Evolutionary conservation across 2,329 filamentous ascomycete genomes (phyloP).

Genomic region (Westerdykella aurantiaca): DNA sequence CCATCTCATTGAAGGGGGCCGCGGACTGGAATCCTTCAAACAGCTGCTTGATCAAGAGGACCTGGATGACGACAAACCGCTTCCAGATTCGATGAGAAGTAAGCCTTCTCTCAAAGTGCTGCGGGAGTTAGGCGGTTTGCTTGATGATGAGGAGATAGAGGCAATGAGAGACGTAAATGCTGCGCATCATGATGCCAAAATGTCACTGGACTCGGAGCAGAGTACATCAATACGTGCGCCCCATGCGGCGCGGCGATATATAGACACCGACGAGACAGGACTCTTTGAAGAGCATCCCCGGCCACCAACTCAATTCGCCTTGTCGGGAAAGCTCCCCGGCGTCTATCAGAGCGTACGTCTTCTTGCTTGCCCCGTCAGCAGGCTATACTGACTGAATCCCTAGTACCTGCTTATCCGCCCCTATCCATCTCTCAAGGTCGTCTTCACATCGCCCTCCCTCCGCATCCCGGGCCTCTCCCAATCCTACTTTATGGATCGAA

Average conservation of each 20-base stretch:
- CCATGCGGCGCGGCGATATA: slow-evolving; percentile 27
- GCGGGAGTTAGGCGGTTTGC: slow-evolving; percentile 22
- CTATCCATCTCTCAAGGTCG: slow-evolving; percentile 42
- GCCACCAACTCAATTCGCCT: slow-evolving; percentile 31
- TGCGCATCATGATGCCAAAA: slow-evolving; percentile 48
- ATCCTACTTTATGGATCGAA: slow-evolving; percentile 40
- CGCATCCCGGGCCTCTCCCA: slow-evolving; percentile 43
- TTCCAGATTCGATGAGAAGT: slow-evolving; percentile 4
- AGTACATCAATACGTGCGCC: slow-evolving; percentile 46
- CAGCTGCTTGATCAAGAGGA: slow-evolving; percentile 37
- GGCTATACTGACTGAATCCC: background rate
- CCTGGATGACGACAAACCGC: background rate
- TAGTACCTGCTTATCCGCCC: slow-evolving; percentile 45
- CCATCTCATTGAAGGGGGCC: slow-evolving; percentile 59
- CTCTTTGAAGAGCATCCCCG: slow-evolving; percentile 12
- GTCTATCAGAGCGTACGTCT: slow-evolving; percentile 51
- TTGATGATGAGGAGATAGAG: slow-evolving; percentile 34
- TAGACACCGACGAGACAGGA: slow-evolving; percentile 35
- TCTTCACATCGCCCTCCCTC: slow-evolving; percentile 43
- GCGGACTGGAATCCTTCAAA: slow-evolving; percentile 57
- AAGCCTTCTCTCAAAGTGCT: slow-evolving; percentile 18
- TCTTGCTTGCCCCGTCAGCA: background rate
- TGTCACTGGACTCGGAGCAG: slow-evolving; percentile 46
- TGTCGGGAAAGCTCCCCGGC: slow-evolving; percentile 40
- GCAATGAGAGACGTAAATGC: slow-evolving; percentile 59